Evolutionary conservation across 2,329 filamentous ascomycete species (phyloP), one percentile per base, ranked within the genome.

Genomic region (Penicillium sp.): DNA sequence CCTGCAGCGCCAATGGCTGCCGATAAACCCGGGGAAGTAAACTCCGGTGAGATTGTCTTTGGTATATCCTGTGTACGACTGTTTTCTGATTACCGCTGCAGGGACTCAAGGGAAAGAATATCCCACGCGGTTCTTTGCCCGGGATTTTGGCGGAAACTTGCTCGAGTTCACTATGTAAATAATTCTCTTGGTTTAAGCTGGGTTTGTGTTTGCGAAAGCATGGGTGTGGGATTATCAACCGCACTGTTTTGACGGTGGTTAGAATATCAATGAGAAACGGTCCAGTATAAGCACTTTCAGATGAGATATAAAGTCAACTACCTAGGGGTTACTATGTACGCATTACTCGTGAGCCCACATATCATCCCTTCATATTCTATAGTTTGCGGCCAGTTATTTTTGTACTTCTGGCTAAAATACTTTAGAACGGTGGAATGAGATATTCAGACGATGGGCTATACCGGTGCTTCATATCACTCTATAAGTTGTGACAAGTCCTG

Each of bases 51-150:
- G 69, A 33, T 45, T 4, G 22, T 7, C 40, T 17, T 19, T 14
- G 5, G 17, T 12, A 12, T 4, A 11, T 22, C 9, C 16, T 2
- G 10, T 8, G 6, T 5, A 26, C 7, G 37, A 22, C 17, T 10
- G 5, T 31, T 47, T 22, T 22, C 35, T 56, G 61, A 57, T 48
- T 70, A 61, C 11, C 66, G 6, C 11, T 25, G n/a, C 47, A 80
- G 79, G 82, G 3, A 70, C 75, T 0, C 74, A 82, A 63, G 83
- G 82, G 0, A 78, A 80, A 1, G 84, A 87, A 67, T 86, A 85
- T 62, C 84, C 84, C 0, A 75, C 72, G 35, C 75, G 85, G 14
- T 88, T 88, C 68, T 88, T 88, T 67, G 84, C 82, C 0, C 77
- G 82, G 55, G 81, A 84, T 60, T 84, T 77, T 69, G 80, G 80